Percentiles rank a stretch among this genome's conserved stretches.
Conservation (phyloP, 345 rosid species). For the Crucihimalaya himalaica region DNA sequence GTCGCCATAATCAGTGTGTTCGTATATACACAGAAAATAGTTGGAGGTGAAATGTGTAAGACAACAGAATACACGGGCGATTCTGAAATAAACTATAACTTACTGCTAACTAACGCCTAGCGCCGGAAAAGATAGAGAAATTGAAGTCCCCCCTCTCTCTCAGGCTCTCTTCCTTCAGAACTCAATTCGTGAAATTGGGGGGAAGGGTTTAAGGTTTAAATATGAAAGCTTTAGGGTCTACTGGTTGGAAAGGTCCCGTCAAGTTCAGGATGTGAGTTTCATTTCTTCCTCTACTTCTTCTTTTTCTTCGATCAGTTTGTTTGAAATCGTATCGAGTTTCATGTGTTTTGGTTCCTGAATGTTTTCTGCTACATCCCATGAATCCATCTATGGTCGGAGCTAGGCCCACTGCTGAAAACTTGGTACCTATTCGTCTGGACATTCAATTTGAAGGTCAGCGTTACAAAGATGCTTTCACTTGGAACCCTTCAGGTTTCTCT, state of each 20-base stretch:
- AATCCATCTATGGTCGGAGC: constrained; percentile 19
- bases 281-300: not conserved
- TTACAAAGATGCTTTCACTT: constrained; percentile 87
- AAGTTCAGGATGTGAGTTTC: constrained; percentile 81
- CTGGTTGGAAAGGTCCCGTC: constrained; percentile 49
- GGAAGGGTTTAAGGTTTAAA: not conserved
- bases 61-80: not conserved
- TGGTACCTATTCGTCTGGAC: constrained; percentile 88
- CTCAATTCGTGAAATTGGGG: constrained; percentile 13
- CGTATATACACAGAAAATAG: not conserved
- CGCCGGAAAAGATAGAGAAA: constrained; percentile 23
- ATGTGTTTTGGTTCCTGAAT: constrained; percentile 18
- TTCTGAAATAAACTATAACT: constrained; percentile 2
- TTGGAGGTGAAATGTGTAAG: constrained; percentile 7
- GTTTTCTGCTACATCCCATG: not conserved
- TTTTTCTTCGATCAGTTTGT: constrained; percentile 13
- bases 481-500: constrained; percentile 84
- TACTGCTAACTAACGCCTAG: not conserved
- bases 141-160: constrained; percentile 4
- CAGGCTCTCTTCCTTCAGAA: not conserved
- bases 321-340: constrained; percentile 4
- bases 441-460: constrained; percentile 92
- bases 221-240: constrained; percentile 37
- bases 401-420: constrained; percentile 86
- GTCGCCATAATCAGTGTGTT: no score